A percentile compares a stretch with the other conserved stretches of the same genome.
phyloP scores from a whole-genome alignment of 2,329 filamentous ascomycete species.

The Penicillium capsulatum region DNA sequence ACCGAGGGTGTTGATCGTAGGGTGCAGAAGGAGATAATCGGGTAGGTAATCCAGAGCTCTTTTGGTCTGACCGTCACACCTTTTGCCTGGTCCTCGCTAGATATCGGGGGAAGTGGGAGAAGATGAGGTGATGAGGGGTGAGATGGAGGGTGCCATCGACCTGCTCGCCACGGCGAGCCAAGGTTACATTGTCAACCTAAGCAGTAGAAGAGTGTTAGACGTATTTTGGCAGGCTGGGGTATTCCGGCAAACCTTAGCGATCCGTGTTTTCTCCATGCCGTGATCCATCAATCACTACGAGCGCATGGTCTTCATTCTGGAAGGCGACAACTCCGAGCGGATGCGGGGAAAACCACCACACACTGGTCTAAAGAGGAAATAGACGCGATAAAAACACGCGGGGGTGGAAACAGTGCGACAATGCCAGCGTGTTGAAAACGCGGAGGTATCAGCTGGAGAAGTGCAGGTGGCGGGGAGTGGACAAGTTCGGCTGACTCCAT shows the following conservation, averaged over 20 bases:
- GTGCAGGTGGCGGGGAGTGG: too few species aligned
- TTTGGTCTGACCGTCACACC: constrained; percentile 48
- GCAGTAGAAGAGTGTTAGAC: constrained; percentile 1
- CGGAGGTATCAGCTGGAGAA: background rate
- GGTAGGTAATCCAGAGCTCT: constrained; percentile 92
- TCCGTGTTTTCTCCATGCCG: constrained; percentile 45
- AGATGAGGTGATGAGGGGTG: constrained; percentile 61
- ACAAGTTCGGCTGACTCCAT: too few species aligned
- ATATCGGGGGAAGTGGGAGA: constrained; percentile 51
- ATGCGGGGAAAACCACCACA: constrained; percentile 1
- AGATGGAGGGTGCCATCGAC: constrained; percentile 59
- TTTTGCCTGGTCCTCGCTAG: constrained; percentile 39
- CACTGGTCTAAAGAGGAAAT: background rate
- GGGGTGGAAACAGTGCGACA: background rate
- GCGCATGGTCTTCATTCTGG: constrained; percentile 33
- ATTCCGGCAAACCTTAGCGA: constrained; percentile 38
- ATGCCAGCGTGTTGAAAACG: background rate
- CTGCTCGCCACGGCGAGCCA: constrained; percentile 54
- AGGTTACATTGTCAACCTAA: constrained; percentile 55
- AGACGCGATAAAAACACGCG: background rate
- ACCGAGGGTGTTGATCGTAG: constrained; percentile 68
- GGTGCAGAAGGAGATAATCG: constrained; percentile 78
- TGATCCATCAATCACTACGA: constrained; percentile 26
- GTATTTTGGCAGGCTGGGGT: background rate
- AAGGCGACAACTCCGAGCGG: constrained; percentile 6